Percentiles rank a stretch among this genome's conserved stretches.
Evolutionary conservation across 2,329 filamentous ascomycete species (phyloP).

Genomic region (Alternaria sp.): DNA sequence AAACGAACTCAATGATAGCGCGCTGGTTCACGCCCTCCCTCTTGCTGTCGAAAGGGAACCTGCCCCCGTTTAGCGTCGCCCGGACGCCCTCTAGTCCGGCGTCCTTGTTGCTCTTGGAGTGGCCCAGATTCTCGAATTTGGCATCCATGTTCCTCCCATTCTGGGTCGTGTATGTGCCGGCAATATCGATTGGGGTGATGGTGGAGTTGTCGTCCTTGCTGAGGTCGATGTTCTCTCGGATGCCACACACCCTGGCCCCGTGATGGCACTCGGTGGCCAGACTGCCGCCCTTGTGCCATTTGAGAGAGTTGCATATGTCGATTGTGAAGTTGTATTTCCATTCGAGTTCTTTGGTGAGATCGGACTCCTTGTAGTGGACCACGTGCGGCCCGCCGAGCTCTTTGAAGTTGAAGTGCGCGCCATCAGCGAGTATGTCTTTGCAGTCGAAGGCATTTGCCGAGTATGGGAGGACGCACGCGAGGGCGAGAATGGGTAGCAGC

Average conservation of each 20-base stretch:
- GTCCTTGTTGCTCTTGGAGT: constrained; percentile 70
- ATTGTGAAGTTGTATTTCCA: constrained; percentile 83
- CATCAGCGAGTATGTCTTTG: constrained; percentile 66
- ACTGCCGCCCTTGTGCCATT: constrained; percentile 63
- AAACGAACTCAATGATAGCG: constrained; percentile 85
- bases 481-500: constrained; percentile 36
- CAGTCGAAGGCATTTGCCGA: constrained; percentile 63
- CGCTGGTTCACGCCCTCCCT: constrained; percentile 67
- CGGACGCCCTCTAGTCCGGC: constrained; percentile 74
- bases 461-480: constrained; percentile 36
- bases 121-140: constrained; percentile 71
- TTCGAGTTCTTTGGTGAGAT: constrained; percentile 58
- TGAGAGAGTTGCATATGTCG: constrained; percentile 75
- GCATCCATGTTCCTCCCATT: constrained; percentile 67
- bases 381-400: constrained; percentile 72
- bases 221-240: constrained; percentile 66
- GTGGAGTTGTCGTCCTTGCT: constrained; percentile 60
- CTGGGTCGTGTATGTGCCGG: constrained; percentile 71
- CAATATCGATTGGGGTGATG: constrained; percentile 73
- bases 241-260: constrained; percentile 79
- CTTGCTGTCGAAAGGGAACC: constrained; percentile 57
- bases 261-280: constrained; percentile 69
- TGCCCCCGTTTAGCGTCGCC: constrained; percentile 70
- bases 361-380: constrained; percentile 63
- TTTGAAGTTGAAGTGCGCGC: constrained; percentile 69